Conservation (phyloP, 106 monocot species). For the Dactylorhiza incarnata region DNA sequence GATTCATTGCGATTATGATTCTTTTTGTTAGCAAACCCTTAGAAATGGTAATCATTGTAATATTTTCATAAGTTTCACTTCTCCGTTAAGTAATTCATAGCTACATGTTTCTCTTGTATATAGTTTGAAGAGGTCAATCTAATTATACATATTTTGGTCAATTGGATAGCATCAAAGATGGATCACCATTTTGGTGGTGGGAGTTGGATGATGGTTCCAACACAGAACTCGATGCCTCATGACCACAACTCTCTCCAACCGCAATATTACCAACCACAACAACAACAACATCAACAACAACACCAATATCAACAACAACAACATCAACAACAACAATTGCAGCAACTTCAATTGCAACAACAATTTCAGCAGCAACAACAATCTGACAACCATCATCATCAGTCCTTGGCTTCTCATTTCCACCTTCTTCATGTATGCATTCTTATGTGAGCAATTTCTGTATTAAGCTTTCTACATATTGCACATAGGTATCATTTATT, state of each 20-base stretch:
- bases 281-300: not conserved
- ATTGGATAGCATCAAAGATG: conserved; percentile 17
- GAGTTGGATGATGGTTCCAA: conserved; percentile 57
- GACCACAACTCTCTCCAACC: conserved; percentile 13
- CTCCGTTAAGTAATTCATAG: not conserved
- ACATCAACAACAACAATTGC: conserved; percentile 10
- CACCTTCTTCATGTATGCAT: conserved; percentile 36
- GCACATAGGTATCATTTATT: not conserved
- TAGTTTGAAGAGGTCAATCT: not conserved
- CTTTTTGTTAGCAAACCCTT: too few relatives aligned
- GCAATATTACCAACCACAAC: conserved; percentile 4
- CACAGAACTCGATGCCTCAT: conserved; percentile 14
- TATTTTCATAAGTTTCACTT: too few relatives aligned
- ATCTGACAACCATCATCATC: conserved; percentile 40
- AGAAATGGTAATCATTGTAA: too few relatives aligned
- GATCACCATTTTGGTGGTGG: conserved; percentile 35
- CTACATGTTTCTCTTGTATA: not conserved
- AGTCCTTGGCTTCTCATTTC: conserved; percentile 44
- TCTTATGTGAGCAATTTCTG: not conserved
- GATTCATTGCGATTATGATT: too few relatives aligned
- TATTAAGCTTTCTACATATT: not conserved
- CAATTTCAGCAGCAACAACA: conserved; percentile 3
- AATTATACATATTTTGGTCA: not conserved
- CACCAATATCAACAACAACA: conserved; percentile 10
- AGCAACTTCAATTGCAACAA: conserved; percentile 13